A percentile compares a stretch with the other conserved stretches of the same genome.
Conservation (phyloP, 2,329 filamentous ascomycete genomes). For the Aspergillus unguis region DNA sequence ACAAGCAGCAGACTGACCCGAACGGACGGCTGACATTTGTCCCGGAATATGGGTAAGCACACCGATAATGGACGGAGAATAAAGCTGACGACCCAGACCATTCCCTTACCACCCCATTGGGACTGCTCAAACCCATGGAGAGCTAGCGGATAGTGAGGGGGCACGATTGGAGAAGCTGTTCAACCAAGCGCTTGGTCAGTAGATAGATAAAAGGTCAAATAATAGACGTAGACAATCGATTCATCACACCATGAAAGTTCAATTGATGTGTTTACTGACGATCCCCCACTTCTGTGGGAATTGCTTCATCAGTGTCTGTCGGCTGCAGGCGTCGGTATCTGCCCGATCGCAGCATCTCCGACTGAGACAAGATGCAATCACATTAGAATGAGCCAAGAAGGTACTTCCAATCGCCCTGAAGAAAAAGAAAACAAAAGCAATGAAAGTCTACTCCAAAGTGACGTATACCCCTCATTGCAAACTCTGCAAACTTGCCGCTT, state of each 20-base stretch:
- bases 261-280: too few relatives aligned
- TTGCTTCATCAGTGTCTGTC: too few relatives aligned
- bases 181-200: background rate
- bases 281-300: too few relatives aligned
- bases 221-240: background rate
- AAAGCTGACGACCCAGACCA: constrained; percentile 10
- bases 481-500: constrained; percentile 14
- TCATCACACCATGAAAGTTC: background rate
- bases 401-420: too few relatives aligned
- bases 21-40: constrained; percentile 11
- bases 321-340: background rate
- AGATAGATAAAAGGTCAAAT: background rate
- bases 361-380: background rate
- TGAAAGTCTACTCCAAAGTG: background rate
- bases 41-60: constrained; percentile 14
- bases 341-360: background rate
- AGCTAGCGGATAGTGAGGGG: constrained; percentile 22
- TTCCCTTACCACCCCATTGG: constrained; percentile 23
- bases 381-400: too few relatives aligned
- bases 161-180: constrained; percentile 17
- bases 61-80: background rate
- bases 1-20: background rate
- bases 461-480: constrained; percentile 11
- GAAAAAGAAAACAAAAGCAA: background rate
- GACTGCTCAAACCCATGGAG: constrained; percentile 14